Evolutionary conservation across 129 eudicot genomes (phyloP).

Genomic region (Smallanthus sonchifolius): DNA sequence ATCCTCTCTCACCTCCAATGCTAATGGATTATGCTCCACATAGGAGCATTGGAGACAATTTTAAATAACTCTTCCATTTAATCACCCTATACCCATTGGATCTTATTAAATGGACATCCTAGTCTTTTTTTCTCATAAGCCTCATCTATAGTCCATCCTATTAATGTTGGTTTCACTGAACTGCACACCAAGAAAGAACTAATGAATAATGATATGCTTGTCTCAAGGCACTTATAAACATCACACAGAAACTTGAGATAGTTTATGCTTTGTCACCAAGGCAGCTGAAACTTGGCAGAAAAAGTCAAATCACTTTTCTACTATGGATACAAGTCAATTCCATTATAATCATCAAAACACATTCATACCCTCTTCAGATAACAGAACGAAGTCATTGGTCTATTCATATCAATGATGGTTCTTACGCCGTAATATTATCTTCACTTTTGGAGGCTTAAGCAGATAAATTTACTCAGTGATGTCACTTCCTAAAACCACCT

Average conservation of each 20-base stretch:
- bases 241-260: background rate
- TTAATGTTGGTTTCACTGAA: background rate
- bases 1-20: too few relatives aligned
- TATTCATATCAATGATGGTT: too few relatives aligned
- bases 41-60: too few relatives aligned
- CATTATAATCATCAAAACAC: background rate
- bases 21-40: too few relatives aligned
- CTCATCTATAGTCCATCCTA: background rate
- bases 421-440: too few relatives aligned
- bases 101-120: constrained; percentile 8
- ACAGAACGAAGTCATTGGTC: background rate
- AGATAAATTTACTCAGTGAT: background rate
- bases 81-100: constrained; percentile 1
- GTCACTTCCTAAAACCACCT: background rate
- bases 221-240: background rate
- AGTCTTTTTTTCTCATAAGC: background rate
- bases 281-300: background rate
- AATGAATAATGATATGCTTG: background rate
- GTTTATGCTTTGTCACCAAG: too few relatives aligned
- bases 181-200: background rate
- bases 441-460: too few relatives aligned
- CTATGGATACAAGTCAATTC: background rate
- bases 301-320: constrained; percentile 1
- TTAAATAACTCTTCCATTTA: background rate
- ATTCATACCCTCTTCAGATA: background rate